These are phyloP conservation scores for Eucalyptus pauciflora DNA, from an alignment of 345 rosid genomes.

Conservation along the genomic window DNA sequence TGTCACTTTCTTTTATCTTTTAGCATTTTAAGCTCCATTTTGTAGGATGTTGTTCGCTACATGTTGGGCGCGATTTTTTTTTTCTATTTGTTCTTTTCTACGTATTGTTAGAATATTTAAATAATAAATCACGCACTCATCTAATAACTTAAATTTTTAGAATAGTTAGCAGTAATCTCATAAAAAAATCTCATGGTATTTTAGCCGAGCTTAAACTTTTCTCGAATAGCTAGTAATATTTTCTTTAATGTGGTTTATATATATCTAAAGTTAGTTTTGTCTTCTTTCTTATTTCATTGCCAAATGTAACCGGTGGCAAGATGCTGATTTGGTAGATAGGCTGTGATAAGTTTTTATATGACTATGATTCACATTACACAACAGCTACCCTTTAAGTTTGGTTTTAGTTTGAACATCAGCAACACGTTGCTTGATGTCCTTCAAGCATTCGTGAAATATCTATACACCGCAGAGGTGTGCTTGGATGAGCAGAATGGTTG, in stretches of 20 bases:
- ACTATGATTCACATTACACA: not conserved
- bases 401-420: constrained; percentile 14
- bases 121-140: too few relatives aligned
- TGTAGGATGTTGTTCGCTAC: too few relatives aligned
- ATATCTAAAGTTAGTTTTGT: not conserved
- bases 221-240: too few relatives aligned
- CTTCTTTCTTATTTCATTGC: not conserved
- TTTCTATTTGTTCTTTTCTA: too few relatives aligned
- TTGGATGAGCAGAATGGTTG: constrained; percentile 69
- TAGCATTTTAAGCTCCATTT: too few relatives aligned
- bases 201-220: too few relatives aligned
- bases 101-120: too few relatives aligned
- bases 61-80: too few relatives aligned
- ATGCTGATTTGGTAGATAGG: not conserved
- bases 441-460: constrained; percentile 45
- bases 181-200: not conserved
- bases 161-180: not conserved
- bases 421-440: constrained; percentile 52
- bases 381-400: not conserved
- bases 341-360: not conserved
- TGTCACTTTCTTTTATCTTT: too few relatives aligned
- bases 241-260: too few relatives aligned
- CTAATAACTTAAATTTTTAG: too few relatives aligned
- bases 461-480: constrained; percentile 67
- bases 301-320: not conserved